Percentiles rank a stretch among this genome's conserved stretches.
Conservation (phyloP, 2,329 filamentous ascomycete species). For the Phymatotrichopsis omnivora region DNA sequence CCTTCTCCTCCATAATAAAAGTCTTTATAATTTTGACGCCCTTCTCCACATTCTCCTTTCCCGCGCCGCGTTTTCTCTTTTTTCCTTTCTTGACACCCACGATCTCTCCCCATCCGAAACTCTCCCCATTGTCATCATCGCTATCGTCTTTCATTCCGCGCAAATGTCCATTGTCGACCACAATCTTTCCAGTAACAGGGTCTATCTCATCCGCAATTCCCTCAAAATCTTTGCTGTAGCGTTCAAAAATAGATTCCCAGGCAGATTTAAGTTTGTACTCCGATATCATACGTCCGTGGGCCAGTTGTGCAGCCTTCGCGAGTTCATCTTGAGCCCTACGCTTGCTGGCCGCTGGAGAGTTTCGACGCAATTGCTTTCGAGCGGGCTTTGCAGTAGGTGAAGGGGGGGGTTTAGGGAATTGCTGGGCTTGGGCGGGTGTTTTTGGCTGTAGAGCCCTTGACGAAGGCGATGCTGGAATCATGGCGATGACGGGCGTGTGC, state of each 20-base stretch:
- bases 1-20: conserved; percentile 30
- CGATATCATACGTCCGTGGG: conserved; percentile 54
- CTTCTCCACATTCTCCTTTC: conserved; percentile 18
- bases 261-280: conserved; percentile 66
- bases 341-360: too few relatives aligned
- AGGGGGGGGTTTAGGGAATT: too few relatives aligned
- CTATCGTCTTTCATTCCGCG: conserved; percentile 55
- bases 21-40: conserved; percentile 30
- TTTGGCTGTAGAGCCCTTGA: too few relatives aligned
- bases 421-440: too few relatives aligned
- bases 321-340: too few relatives aligned
- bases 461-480: too few relatives aligned
- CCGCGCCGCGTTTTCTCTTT: conserved; percentile 19
- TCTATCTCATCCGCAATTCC: conserved; percentile 85
- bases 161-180: conserved; percentile 88
- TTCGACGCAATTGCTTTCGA: too few relatives aligned
- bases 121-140: conserved; percentile 65
- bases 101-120: conserved; percentile 47
- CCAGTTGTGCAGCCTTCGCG: conserved; percentile 47
- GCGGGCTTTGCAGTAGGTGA: too few relatives aligned
- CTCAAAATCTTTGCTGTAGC: conserved; percentile 74
- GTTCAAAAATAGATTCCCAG: conserved; percentile 81
- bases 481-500: too few relatives aligned
- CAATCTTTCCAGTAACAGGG: conserved; percentile 64
- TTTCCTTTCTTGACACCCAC: conserved; percentile 23